Evolutionary conservation across 805 yeast species (phyloP).

Genomic region (Suhomyces sp.): DNA sequence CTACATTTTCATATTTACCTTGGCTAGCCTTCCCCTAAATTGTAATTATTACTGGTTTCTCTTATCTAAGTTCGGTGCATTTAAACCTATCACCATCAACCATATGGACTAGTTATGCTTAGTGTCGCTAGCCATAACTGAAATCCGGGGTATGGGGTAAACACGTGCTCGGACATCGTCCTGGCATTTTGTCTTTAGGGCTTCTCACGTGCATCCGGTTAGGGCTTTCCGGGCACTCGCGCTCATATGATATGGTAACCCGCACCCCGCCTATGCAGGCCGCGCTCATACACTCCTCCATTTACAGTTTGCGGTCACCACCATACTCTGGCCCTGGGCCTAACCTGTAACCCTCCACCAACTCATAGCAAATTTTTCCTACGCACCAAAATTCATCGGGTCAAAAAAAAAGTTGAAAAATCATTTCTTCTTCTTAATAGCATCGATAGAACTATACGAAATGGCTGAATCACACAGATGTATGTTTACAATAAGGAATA

Average conservation of each 20-base stretch:
- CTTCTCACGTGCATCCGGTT: conserved; percentile 16
- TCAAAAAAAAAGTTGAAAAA: conserved; percentile 5
- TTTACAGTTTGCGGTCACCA: background rate
- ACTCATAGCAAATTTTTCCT: conserved; percentile 4
- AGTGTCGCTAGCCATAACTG: too few species aligned
- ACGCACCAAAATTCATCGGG: conserved; percentile 5
- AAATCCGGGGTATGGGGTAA: background rate
- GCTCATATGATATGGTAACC: too few species aligned
- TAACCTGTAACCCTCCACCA: conserved; percentile 2
- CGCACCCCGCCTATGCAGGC: background rate
- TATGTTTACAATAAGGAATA: conserved; percentile 48
- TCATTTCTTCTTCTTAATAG: conserved; percentile 6
- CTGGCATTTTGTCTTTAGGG: conserved; percentile 9
- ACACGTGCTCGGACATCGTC: background rate
- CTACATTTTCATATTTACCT: too few species aligned
- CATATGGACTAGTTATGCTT: too few species aligned
- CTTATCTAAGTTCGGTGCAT: too few species aligned
- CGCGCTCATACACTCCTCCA: background rate
- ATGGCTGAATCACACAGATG: conserved; percentile 99
- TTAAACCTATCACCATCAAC: too few species aligned
- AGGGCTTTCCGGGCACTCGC: too few species aligned
- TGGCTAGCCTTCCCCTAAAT: too few species aligned
- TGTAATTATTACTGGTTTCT: too few species aligned
- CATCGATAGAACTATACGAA: conserved; percentile 30
- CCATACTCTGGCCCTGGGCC: too few species aligned